Evolutionary conservation across 2,329 filamentous ascomycete genomes (phyloP).

Genomic region (Aspergillus jensenii): DNA sequence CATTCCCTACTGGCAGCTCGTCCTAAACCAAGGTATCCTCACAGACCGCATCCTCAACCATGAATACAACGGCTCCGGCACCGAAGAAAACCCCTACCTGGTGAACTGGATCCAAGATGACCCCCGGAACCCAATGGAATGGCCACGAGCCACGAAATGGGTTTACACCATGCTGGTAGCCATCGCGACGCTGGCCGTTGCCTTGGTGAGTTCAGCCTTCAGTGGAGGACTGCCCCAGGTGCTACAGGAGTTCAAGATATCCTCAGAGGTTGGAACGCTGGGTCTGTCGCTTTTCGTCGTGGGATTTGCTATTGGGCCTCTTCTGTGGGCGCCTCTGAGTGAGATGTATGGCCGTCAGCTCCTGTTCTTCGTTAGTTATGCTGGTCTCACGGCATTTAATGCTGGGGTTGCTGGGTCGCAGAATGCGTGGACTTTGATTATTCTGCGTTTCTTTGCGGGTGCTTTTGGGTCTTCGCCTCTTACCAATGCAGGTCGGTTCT

Average conservation of each 20-base stretch:
- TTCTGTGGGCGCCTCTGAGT: not conserved
- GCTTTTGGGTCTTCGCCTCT: not conserved
- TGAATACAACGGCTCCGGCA: constrained; percentile 39
- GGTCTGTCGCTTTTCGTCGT: constrained; percentile 48
- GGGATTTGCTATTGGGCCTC: constrained; percentile 40
- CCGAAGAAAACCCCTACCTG: constrained; percentile 43
- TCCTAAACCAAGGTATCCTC: constrained; percentile 32
- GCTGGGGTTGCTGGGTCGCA: not conserved
- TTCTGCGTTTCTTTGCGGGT: not conserved
- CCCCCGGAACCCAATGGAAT: constrained; percentile 42
- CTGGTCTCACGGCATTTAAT: not conserved
- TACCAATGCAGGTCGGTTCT: not conserved
- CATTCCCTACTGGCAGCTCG: constrained; percentile 35
- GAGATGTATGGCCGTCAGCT: not conserved
- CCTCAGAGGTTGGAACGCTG: constrained; percentile 39
- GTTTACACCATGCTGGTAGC: constrained; percentile 38
- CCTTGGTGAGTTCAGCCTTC: constrained; percentile 44
- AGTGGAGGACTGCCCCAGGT: constrained; percentile 39
- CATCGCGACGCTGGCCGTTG: constrained; percentile 42
- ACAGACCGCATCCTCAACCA: constrained; percentile 28
- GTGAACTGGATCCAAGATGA: constrained; percentile 45
- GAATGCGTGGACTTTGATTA: not conserved
- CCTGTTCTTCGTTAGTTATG: not conserved
- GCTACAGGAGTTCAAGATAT: constrained; percentile 32
- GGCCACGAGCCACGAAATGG: constrained; percentile 38